phyloP scores from a whole-genome alignment of 23 red algal species.

The Gracilaria vermiculophylla region DNA sequence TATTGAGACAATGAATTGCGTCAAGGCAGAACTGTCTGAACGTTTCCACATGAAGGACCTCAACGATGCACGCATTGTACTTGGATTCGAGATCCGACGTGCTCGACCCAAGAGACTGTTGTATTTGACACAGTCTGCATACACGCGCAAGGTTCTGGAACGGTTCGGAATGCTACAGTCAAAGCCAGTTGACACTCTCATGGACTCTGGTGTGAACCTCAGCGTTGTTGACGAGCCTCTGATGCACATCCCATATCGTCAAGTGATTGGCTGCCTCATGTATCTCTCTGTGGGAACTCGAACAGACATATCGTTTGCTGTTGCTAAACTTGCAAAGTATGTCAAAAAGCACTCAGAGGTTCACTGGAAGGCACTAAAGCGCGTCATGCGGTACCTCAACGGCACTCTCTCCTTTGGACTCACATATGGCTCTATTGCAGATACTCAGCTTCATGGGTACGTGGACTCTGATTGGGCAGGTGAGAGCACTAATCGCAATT shows the following conservation, averaged over 20 bases:
- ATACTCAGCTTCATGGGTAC: neutral
- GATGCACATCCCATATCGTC: neutral
- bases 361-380: slow-evolving; percentile 37
- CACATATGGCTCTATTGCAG: neutral
- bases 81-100: slow-evolving; percentile 35
- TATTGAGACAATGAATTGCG: slow-evolving; percentile 1
- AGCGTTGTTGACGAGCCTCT: neutral
- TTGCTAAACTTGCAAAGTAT: slow-evolving; percentile 16
- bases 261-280: slow-evolving; percentile 31
- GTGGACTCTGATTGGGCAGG: slow-evolving; percentile 29
- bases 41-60: slow-evolving; percentile 44
- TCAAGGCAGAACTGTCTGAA: slow-evolving; percentile 19
- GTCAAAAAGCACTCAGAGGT: neutral
- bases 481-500: neutral
- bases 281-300: slow-evolving; percentile 39
- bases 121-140: slow-evolving; percentile 23
- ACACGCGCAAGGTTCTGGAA: slow-evolving; percentile 36
- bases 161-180: slow-evolving; percentile 32
- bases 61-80: slow-evolving; percentile 20
- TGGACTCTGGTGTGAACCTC: slow-evolving; percentile 12
- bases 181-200: slow-evolving; percentile 22
- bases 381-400: slow-evolving; percentile 21
- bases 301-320: slow-evolving; percentile 17
- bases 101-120: neutral
- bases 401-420: neutral